Base-by-base conservation (phyloP, 1,139 yeast genomes). In the Saccharomyces hybrid region DNA sequence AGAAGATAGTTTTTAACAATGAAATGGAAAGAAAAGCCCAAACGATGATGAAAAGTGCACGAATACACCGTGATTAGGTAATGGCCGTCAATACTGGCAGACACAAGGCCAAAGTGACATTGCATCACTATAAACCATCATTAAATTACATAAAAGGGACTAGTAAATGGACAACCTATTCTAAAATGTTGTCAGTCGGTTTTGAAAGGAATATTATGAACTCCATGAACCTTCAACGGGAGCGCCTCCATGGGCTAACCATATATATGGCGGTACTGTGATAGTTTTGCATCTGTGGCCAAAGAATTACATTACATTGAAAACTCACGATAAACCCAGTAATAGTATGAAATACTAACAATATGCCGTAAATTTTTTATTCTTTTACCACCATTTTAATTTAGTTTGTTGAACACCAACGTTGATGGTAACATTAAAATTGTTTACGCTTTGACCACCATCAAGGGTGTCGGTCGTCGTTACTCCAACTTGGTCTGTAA, bases 371-470 rank as follows among this genome's bases (percentile, higher is more conserved):
- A 31, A 19, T 28, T 13, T 34, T 44, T 34, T 14, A 13, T 47
- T 49, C 50, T 66, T 19, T 19, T 19, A 19, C 23, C 70, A 53
- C 19, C 19, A 19, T 19, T 19, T 19, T 19, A 19, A 19, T 19
- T 19, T 19, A 19, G 19, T 19, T 19, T 19, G 19, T 19, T 19
- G 19, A 19, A 19, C 19, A 19, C 19, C 19, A 19, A 19, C 19
- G 19, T 19, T 19, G 19, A 19, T 19, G 19, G 19, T 19, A 19
- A 19, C 19, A 19, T 19, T 19, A 19, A 19, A 19, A 19, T 19
- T 19, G 19, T 19, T 19, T 19, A 19, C 19, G 19, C 19, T 19
- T 19, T 19, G 19, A 19, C 19, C 19, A 19, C 19, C 19, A 19
- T 19, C 19, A 19, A 19, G 19, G 19, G 19, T 19, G 19, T 19